Evolutionary conservation across 345 rosid genomes (phyloP).

Genomic region (Linum usitatissimum): DNA sequence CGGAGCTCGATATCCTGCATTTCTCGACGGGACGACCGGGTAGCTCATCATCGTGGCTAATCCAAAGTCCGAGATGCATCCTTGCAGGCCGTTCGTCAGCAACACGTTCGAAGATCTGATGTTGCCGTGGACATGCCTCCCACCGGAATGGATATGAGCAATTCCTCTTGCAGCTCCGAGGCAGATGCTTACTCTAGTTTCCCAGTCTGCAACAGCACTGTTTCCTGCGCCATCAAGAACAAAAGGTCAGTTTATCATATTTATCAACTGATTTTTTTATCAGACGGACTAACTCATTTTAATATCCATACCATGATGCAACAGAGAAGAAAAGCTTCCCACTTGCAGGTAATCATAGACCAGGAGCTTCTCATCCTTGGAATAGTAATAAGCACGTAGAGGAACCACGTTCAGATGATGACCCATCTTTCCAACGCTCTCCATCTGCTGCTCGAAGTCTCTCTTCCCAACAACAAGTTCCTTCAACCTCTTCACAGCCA

Average conservation of each 20-base stretch:
- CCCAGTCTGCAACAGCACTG: slow-evolving; percentile 53
- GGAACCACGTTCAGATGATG: slow-evolving; percentile 69
- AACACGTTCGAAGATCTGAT: not conserved
- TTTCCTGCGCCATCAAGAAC: slow-evolving; percentile 28
- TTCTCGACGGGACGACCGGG: not conserved
- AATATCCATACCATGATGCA: slow-evolving; percentile 60
- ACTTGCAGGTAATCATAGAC: slow-evolving; percentile 60
- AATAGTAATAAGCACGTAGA: slow-evolving; percentile 85
- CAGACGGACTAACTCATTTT: not conserved
- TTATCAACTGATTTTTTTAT: no score
- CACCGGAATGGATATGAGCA: slow-evolving; percentile 48
- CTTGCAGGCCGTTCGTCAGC: not conserved
- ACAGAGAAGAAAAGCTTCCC: slow-evolving; percentile 53
- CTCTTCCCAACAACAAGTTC: slow-evolving; percentile 66
- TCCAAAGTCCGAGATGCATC: not conserved
- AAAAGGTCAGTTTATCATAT: not conserved
- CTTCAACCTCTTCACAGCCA: slow-evolving; percentile 81
- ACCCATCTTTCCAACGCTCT: slow-evolving; percentile 54
- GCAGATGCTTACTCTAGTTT: slow-evolving; percentile 53
- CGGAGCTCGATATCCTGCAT: not conserved
- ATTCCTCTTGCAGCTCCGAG: slow-evolving; percentile 68
- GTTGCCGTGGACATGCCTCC: not conserved
- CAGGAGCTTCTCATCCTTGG: slow-evolving; percentile 89
- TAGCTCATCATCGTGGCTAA: slow-evolving; percentile 1
- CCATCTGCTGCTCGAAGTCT: slow-evolving; percentile 96